phyloP scores from a whole-genome alignment of 306 rosid species.

The Gillenia trifoliata region DNA sequence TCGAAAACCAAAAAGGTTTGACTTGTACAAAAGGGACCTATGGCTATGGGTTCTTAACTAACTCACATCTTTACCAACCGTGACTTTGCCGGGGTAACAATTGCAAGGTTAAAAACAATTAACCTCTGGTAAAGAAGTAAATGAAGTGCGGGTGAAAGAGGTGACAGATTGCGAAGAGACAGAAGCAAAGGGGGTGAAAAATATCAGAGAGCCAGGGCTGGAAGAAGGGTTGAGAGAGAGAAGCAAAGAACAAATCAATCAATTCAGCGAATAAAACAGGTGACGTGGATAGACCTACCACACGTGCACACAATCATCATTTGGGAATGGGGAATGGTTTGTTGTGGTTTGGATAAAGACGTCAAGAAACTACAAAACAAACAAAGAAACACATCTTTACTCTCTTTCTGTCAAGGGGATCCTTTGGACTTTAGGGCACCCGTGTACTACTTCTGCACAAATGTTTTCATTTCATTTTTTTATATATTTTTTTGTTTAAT shows the following conservation, averaged over 20 bases:
- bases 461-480: not conserved
- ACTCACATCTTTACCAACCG: not conserved
- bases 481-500: not conserved
- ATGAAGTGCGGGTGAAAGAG: not conserved
- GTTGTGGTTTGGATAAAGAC: constrained; percentile 31
- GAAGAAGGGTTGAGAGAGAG: not conserved
- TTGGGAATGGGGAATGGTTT: not conserved
- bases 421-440: not conserved
- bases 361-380: constrained; percentile 33
- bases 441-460: constrained; percentile 14
- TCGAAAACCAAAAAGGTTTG: too few species aligned
- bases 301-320: constrained; percentile 89
- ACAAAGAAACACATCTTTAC: constrained; percentile 10
- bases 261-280: constrained; percentile 55
- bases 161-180: constrained; percentile 3
- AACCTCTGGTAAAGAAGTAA: not conserved
- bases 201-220: not conserved
- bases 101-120: not conserved
- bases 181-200: not conserved
- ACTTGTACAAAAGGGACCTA: too few species aligned
- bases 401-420: not conserved
- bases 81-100: not conserved
- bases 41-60: too few species aligned
- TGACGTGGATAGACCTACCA: constrained; percentile 91
- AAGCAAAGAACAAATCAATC: constrained; percentile 41